These are phyloP conservation scores for Trametes meyenii DNA, from an alignment of 768 basidiomycete genomes.

Conservation along the genomic window DNA sequence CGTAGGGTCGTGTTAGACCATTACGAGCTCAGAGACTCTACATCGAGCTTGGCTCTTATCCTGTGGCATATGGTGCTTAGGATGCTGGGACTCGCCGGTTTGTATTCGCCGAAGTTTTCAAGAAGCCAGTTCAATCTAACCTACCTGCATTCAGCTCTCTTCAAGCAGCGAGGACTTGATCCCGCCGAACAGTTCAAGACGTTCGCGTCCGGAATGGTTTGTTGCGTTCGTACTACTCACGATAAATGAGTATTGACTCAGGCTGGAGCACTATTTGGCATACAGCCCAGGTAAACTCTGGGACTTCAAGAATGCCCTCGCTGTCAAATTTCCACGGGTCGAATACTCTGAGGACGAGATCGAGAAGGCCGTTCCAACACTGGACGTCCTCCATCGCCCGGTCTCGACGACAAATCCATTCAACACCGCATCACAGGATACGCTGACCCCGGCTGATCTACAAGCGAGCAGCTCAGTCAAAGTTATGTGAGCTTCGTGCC, in stretches of 20 bases:
- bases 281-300: too few relatives aligned
- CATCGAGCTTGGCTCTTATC: slow-evolving; percentile 23
- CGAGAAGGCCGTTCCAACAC: too few relatives aligned
- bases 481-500: not conserved
- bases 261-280: not conserved
- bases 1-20: slow-evolving; percentile 24
- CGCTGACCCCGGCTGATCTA: not conserved
- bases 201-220: not conserved
- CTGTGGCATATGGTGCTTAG: not conserved
- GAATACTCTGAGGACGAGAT: too few relatives aligned
- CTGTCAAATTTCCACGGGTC: too few relatives aligned
- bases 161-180: not conserved
- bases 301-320: too few relatives aligned
- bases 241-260: not conserved
- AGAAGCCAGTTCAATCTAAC: too few relatives aligned
- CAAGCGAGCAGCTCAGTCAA: not conserved
- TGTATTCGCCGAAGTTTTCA: too few relatives aligned
- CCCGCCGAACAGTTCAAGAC: not conserved
- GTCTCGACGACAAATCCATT: too few relatives aligned
- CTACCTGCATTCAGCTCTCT: not conserved
- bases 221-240: not conserved
- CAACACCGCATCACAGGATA: too few relatives aligned
- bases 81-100: not conserved
- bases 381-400: too few relatives aligned
- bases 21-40: slow-evolving; percentile 31